These are phyloP conservation scores for Taphrina flavorubra DNA, from an alignment of 1,139 yeast genomes.

Conservation along the genomic window DNA sequence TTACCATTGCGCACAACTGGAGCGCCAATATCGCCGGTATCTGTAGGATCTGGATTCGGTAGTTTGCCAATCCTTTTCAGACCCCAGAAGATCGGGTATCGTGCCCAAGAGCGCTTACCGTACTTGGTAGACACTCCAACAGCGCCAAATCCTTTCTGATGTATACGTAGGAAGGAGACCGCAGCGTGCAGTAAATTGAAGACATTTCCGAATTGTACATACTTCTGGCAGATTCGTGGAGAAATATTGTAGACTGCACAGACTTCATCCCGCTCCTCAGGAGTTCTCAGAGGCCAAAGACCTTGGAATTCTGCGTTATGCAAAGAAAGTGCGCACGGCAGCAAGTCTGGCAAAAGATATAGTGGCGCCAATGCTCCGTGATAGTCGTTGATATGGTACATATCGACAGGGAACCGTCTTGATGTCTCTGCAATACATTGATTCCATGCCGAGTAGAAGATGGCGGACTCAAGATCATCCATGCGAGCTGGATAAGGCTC, in stretches of 20 bases:
- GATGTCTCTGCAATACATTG: constrained; percentile 44
- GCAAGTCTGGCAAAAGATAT: constrained; percentile 41
- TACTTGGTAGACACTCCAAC: constrained; percentile 44
- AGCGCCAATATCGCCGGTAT: constrained; percentile 38
- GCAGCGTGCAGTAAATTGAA: constrained; percentile 43
- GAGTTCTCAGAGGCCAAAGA: constrained; percentile 44
- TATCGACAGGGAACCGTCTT: constrained; percentile 43
- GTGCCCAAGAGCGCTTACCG: constrained; percentile 43
- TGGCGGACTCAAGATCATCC: constrained; percentile 44
- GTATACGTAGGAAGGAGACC: constrained; percentile 42
- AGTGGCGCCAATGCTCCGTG: constrained; percentile 44
- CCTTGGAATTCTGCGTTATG: constrained; percentile 45
- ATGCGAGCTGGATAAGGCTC: constrained; percentile 45
- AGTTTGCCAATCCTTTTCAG: constrained; percentile 41
- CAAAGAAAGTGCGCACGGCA: constrained; percentile 42
- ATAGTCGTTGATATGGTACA: constrained; percentile 44
- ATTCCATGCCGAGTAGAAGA: constrained; percentile 44
- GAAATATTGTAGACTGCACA: constrained; percentile 42
- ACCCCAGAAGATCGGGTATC: constrained; percentile 44
- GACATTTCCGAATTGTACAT: constrained; percentile 44
- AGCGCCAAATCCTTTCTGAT: constrained; percentile 43
- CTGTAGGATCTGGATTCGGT: constrained; percentile 44
- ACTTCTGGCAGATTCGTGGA: constrained; percentile 38
- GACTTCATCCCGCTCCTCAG: constrained; percentile 42
- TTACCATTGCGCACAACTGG: constrained; percentile 29